phyloP scores from a whole-genome alignment of 495 filamentous ascomycete species.

The Penicillium subrubescens region DNA sequence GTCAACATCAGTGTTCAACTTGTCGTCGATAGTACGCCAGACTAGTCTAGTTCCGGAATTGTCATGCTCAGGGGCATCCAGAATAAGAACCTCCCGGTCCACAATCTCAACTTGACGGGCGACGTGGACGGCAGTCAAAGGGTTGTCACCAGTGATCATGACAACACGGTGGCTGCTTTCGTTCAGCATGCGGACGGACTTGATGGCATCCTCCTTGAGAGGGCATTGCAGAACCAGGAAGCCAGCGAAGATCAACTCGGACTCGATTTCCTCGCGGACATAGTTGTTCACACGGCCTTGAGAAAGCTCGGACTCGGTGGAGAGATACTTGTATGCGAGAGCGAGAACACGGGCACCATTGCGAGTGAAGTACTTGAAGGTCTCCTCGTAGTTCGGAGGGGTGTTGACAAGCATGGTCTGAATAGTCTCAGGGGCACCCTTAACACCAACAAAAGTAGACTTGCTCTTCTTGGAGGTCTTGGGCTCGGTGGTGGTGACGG shows the following conservation, averaged over 20 bases:
- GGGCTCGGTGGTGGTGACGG: slow-evolving; percentile 66
- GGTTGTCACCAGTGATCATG: slow-evolving; percentile 99
- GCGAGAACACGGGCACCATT: slow-evolving; percentile 92
- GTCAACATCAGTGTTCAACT: slow-evolving; percentile 82
- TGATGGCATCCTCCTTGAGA: slow-evolving; percentile 93
- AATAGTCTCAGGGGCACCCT: slow-evolving; percentile 97
- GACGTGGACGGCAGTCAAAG: slow-evolving; percentile 93
- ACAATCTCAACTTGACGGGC: slow-evolving; percentile 96
- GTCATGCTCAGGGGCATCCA: slow-evolving; percentile 93
- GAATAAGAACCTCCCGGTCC: slow-evolving; percentile 89
- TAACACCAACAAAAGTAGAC: slow-evolving; percentile 89
- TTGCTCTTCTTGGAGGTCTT: slow-evolving; percentile 70
- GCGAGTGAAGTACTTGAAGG: slow-evolving; percentile 95
- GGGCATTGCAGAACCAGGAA: slow-evolving; percentile 96
- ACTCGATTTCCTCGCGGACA: slow-evolving; percentile 89
- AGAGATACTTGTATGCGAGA: slow-evolving; percentile 89
- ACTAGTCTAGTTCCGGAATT: slow-evolving; percentile 78
- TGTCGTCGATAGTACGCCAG: slow-evolving; percentile 95
- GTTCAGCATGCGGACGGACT: slow-evolving; percentile 93
- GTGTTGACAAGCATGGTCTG: slow-evolving; percentile 83
- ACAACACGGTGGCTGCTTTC: slow-evolving; percentile 97
- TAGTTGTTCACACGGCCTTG: slow-evolving; percentile 86
- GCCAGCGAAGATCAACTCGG: slow-evolving; percentile 82
- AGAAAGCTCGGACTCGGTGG: slow-evolving; percentile 75
- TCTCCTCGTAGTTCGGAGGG: slow-evolving; percentile 93